Base-by-base conservation (phyloP, 352 stramenopile genomes). In the Phytophthora litchii region DNA sequence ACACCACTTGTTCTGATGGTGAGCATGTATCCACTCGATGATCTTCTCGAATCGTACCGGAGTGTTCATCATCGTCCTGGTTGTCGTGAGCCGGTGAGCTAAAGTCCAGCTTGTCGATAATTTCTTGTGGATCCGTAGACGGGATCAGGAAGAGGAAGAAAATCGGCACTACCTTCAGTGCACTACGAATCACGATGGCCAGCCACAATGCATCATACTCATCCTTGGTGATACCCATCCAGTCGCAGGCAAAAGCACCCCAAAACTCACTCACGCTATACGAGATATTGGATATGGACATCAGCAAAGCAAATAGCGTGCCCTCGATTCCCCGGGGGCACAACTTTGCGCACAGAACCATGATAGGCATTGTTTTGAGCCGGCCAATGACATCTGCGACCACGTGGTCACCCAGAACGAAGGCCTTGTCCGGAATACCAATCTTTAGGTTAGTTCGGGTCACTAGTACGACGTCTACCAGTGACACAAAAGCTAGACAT, bases 281-380 rank as follows among this genome's bases (percentile, higher is more conserved):
- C 9, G 92, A 96, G 35, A 96, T 84, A 78, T 99, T 99, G 62
- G 96, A 98, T 52, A 99, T 98, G 8, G 86, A 97, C 96, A 99
- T 99, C 47, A 99, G 79, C 46, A 97, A 80, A 12, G 96, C 96
- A 80, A 99, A 99, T 9, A 99, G 72, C 16, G 97, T 98, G 37
- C 95, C 96, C 70, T 99, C 96, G 25, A 99, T 88, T 14, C 96
- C 96, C 41, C 85, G 85, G 19, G 96, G 96, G 50, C 96, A 99
- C 17, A 99, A 68, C 53, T 93, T 92, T 5, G 95, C 92, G 25
- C 95, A 97, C 10, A 99, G 72, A 32, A 98, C 94, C 32, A 99
- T 81, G 42, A 96, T 97, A 0, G 96, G 96, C 72, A 99, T 95
- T 1, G 83, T 89, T 67, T 94, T 94, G 14, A 94, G 59, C 0